A percentile compares a stretch with the other conserved stretches of the same genome.
Evolutionary conservation across 331 rosid genomes (phyloP).

Genomic region (Arachis monticola): DNA sequence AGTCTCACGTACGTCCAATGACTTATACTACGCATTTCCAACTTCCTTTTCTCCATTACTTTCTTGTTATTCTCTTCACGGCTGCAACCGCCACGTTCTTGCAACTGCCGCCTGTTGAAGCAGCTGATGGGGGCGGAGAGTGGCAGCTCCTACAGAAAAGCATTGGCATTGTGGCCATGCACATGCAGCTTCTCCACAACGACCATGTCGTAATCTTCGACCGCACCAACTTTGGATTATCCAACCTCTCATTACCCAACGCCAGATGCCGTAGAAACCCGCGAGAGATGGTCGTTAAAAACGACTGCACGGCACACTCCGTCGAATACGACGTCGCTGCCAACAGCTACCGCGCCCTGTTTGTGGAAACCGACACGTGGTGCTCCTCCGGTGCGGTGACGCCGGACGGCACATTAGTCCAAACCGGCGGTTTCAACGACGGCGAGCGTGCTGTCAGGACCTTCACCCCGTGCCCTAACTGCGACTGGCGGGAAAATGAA

Average conservation of each 20-base stretch:
- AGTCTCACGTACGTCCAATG: background rate
- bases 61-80: background rate
- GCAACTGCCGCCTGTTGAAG: background rate
- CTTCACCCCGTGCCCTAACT: slow-evolving; percentile 54
- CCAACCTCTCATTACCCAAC: slow-evolving; percentile 59
- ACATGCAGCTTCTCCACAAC: slow-evolving; percentile 81
- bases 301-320: slow-evolving; percentile 90
- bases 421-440: slow-evolving; percentile 76
- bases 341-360: slow-evolving; percentile 65
- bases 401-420: slow-evolving; percentile 63
- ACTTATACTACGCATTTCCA: background rate
- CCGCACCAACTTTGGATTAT: slow-evolving; percentile 84
- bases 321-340: slow-evolving; percentile 63
- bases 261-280: slow-evolving; percentile 63
- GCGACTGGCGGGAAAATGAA: slow-evolving; percentile 69
- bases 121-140: slow-evolving; percentile 38
- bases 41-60: background rate
- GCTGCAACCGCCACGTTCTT: background rate
- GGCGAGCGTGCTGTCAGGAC: slow-evolving; percentile 62
- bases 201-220: slow-evolving; percentile 81
- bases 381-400: slow-evolving; percentile 73
- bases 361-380: slow-evolving; percentile 75
- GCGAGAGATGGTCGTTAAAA: slow-evolving; percentile 42
- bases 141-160: slow-evolving; percentile 62
- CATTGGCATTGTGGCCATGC: slow-evolving; percentile 90